Evolutionary conservation across 768 basidiomycete genomes (phyloP).

Genomic region (Russula compacta): DNA sequence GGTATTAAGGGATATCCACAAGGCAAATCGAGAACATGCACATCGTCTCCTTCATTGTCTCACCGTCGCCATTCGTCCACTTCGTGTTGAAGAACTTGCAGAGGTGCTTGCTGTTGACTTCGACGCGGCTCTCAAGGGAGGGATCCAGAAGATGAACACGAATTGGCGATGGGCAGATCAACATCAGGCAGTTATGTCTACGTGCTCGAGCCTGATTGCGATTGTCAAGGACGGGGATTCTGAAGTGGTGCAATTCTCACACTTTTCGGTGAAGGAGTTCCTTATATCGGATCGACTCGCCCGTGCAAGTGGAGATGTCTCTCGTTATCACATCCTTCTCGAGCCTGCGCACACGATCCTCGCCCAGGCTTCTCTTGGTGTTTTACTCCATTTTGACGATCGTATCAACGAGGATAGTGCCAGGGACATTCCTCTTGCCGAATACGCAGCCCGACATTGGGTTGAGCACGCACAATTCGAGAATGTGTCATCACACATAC

Average conservation of each 20-base stretch:
- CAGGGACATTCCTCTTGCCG: not conserved
- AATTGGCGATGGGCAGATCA: not conserved
- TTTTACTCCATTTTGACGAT: not conserved
- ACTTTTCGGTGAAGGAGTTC: not conserved
- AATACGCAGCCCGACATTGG: not conserved
- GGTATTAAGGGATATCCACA: not conserved
- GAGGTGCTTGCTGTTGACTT: not conserved
- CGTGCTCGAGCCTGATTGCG: not conserved
- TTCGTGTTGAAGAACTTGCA: not conserved
- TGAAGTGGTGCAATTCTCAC: not conserved
- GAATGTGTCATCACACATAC: not conserved
- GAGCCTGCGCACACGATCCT: not conserved
- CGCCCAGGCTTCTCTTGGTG: not conserved
- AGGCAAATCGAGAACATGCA: not conserved
- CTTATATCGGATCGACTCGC: not conserved
- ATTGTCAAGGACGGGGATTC: not conserved
- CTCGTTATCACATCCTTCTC: not conserved
- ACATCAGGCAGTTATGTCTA: not conserved
- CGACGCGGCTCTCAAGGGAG: no score
- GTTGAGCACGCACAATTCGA: not conserved
- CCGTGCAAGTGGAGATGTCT: not conserved
- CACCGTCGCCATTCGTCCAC: not conserved
- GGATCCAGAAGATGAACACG: no score
- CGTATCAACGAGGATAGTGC: no score
- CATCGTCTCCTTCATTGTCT: not conserved